Base-by-base conservation (phyloP, 345 rosid species). In the Bretschneidera sinensis region DNA sequence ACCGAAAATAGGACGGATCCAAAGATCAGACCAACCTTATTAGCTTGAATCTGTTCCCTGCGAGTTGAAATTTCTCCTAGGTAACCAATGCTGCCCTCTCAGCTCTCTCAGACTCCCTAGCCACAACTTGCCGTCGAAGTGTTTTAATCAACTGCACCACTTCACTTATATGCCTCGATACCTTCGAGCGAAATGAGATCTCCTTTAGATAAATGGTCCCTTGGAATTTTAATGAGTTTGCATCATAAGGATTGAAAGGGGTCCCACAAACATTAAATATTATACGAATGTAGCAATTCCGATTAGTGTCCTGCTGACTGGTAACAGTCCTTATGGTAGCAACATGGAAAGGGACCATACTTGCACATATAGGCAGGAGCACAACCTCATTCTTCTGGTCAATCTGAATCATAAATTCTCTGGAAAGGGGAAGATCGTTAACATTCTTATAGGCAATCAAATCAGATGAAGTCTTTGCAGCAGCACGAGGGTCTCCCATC, bases 1-100 rank as follows among this genome's bases (percentile, higher is more conserved):
- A 48, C 95, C 85, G 56, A 94, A 94, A 55, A 58, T 65, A 13
- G 97, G 99, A 52, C 91, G 95, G 53, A 90, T 85, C 97, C 97
- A 94, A 25, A 90, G 81, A 58, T 88, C 97, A 18, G 77, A 67
- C 80, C n/a, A 90, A 57, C 66, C 78, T 88, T 59, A 94, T 80
- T 17, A 97, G 97, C 79, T 88, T 94, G 67, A 86, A 88, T 70
- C 79, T 88, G 78, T 83, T 84, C n/a, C 88, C 84, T 0, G 87
- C 85, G 64, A 90, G 81, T 59, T 88, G 96, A 50, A 94, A 87
- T 66, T 70, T 90, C 67, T 94, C 97, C 65, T 86, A 92, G 22
- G 89, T 85, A 57, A 94, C 99, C 75, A 94, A 70, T 33, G 96
- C 88, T 15, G 97, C 99, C 74, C 99, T 80, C 67, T 94, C 96